phyloP scores from a whole-genome alignment of 2,329 filamentous ascomycete genomes.

The Colletotrichum orbiculare region DNA sequence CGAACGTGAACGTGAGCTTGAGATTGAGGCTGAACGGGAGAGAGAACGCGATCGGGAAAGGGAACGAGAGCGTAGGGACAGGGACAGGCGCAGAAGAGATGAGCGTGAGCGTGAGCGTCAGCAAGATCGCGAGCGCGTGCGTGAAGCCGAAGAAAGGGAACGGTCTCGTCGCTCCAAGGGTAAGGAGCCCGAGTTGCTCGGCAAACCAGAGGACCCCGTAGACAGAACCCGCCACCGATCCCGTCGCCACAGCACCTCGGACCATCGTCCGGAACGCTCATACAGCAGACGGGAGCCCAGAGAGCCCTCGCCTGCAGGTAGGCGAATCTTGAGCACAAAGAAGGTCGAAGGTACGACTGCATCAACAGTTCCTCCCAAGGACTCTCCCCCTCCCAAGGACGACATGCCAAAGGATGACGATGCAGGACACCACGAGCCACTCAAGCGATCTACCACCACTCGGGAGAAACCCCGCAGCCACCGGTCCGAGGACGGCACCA shows the following conservation, averaged over 20 bases:
- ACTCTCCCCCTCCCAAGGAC: conserved; percentile 38
- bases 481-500: conserved; percentile 44
- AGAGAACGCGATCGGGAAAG: conserved; percentile 21
- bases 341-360: conserved; percentile 48
- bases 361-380: conserved; percentile 38
- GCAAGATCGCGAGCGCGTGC: conserved; percentile 17
- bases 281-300: conserved; percentile 43
- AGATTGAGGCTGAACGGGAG: conserved; percentile 17
- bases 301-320: conserved; percentile 41
- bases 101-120: conserved; percentile 44
- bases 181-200: conserved; percentile 43
- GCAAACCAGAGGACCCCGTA: conserved; percentile 22
- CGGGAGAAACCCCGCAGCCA: conserved; percentile 43
- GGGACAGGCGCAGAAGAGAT: conserved; percentile 16
- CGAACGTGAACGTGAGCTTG: conserved; percentile 32
- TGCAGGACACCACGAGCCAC: conserved; percentile 39
- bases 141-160: conserved; percentile 6
- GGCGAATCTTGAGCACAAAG: conserved; percentile 56
- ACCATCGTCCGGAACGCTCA: conserved; percentile 40
- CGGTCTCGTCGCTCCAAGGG: conserved; percentile 45
- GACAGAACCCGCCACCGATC: conserved; percentile 49
- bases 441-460: conserved; percentile 47
- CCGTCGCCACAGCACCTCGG: conserved; percentile 54
- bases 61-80: conserved; percentile 33
- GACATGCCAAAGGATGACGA: conserved; percentile 34